A percentile compares a stretch with the other conserved stretches of the same genome.
phyloP scores from a whole-genome alignment of 2,329 filamentous ascomycete species.

The Plenodomus lindquistii region DNA sequence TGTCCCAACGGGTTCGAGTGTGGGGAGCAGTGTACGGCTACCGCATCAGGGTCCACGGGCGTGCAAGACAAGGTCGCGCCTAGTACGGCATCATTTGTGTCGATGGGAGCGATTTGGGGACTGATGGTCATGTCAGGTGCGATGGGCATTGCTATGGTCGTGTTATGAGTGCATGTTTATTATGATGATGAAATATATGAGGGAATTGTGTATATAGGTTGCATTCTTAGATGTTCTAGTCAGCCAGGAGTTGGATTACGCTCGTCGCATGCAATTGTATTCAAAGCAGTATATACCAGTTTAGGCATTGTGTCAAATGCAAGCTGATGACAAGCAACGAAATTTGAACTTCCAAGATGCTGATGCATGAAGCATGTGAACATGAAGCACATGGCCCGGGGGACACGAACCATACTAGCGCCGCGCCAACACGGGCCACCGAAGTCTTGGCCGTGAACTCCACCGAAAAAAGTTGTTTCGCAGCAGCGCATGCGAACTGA shows the following conservation, averaged over 20 bases:
- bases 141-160: conserved; percentile 45
- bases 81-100: conserved; percentile 39
- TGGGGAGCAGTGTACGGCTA: conserved; percentile 43
- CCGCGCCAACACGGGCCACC: conserved; percentile 1
- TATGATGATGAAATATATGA: background rate
- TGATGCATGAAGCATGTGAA: no score
- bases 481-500: background rate
- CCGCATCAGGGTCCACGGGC: conserved; percentile 29
- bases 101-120: conserved; percentile 33
- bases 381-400: no score
- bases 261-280: no score
- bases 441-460: conserved; percentile 6
- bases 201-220: background rate
- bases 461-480: conserved; percentile 14
- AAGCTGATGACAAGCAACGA: no score
- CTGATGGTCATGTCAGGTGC: conserved; percentile 33
- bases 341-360: no score
- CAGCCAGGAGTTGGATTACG: background rate
- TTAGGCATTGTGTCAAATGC: no score
- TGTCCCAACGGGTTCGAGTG: conserved; percentile 66
- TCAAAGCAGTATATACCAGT: no score
- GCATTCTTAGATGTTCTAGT: background rate
- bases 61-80: conserved; percentile 44
- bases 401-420: background rate
- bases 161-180: conserved; percentile 27